phyloP scores from a whole-genome alignment of 805 yeast species.

The Gaillardinia entomophila region DNA sequence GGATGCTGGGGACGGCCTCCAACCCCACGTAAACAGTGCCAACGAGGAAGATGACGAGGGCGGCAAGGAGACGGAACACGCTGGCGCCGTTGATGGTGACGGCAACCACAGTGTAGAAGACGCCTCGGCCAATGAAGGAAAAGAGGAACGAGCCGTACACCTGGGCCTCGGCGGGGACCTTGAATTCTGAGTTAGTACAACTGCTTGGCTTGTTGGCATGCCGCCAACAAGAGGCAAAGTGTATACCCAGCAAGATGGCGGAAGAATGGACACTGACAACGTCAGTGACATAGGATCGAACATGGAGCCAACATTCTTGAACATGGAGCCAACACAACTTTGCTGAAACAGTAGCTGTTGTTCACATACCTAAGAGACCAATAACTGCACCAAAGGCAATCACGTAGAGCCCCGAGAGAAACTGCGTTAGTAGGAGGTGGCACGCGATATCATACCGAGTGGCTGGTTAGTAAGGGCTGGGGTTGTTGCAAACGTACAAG shows the following conservation, averaged over 20 bases:
- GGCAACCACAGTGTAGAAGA: conserved; percentile 37
- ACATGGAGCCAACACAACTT: no score
- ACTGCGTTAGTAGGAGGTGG: conserved; percentile 26
- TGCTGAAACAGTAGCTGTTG: no score
- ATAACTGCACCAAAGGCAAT: conserved; percentile 50
- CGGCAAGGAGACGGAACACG: conserved; percentile 51
- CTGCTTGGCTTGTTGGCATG: no score
- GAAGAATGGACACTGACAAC: background rate
- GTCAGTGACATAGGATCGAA: no score
- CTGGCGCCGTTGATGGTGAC: conserved; percentile 43
- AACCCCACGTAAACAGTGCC: conserved; percentile 58
- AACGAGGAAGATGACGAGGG: conserved; percentile 49
- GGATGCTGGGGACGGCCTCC: conserved; percentile 69
- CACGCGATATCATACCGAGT: conserved; percentile 21
- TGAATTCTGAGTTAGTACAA: conserved; percentile 35
- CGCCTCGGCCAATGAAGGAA: conserved; percentile 71
- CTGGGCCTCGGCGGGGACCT: conserved; percentile 54
- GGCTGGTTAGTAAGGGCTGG: conserved; percentile 22
- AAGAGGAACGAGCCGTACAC: conserved; percentile 63
- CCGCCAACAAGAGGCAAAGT: background rate
- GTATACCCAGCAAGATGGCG: background rate
- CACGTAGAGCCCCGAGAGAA: conserved; percentile 55
- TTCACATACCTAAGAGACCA: conserved; percentile 41
- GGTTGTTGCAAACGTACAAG: conserved; percentile 27
- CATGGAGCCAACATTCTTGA: no score